Conservation (phyloP, 2,329 filamentous ascomycete species). For the Aspergillus thermomutatus region DNA sequence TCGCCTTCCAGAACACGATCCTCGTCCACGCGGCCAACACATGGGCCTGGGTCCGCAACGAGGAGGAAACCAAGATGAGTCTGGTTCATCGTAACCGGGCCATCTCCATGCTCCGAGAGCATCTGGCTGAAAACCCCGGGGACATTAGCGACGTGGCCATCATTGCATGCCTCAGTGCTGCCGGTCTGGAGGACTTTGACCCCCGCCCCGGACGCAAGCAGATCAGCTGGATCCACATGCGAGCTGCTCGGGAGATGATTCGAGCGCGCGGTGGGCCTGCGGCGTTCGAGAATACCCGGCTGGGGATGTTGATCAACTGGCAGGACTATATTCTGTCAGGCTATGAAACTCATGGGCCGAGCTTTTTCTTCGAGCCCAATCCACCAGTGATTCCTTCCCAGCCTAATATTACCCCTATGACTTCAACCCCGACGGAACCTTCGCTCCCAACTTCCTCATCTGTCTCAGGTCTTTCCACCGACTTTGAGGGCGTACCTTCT, state of each 20-base stretch:
- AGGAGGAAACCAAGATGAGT: conserved; percentile 27
- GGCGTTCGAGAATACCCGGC: conserved; percentile 34
- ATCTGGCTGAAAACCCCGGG: conserved; percentile 27
- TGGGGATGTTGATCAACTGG: conserved; percentile 43
- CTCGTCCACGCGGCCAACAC: conserved; percentile 39
- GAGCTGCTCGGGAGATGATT: conserved; percentile 38
- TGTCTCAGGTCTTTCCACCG: background rate
- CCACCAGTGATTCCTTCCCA: conserved; percentile 3
- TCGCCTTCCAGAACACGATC: conserved; percentile 38
- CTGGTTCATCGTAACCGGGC: conserved; percentile 33
- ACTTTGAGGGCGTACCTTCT: background rate
- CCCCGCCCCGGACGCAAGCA: conserved; percentile 36
- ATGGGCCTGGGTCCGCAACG: conserved; percentile 35
- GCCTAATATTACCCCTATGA: conserved; percentile 3
- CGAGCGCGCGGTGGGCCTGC: conserved; percentile 34
- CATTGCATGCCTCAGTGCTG: conserved; percentile 38
- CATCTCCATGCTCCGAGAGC: conserved; percentile 32
- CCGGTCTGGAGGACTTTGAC: conserved; percentile 40
- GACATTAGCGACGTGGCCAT: conserved; percentile 39
- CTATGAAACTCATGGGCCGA: conserved; percentile 32
- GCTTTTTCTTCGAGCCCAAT: conserved; percentile 33
- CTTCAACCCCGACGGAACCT: conserved; percentile 1
- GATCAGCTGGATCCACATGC: conserved; percentile 41
- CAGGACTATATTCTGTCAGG: conserved; percentile 41
- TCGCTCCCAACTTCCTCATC: background rate